Evolutionary conservation across 768 basidiomycete genomes (phyloP).

Genomic region (Mrakia frigida): DNA sequence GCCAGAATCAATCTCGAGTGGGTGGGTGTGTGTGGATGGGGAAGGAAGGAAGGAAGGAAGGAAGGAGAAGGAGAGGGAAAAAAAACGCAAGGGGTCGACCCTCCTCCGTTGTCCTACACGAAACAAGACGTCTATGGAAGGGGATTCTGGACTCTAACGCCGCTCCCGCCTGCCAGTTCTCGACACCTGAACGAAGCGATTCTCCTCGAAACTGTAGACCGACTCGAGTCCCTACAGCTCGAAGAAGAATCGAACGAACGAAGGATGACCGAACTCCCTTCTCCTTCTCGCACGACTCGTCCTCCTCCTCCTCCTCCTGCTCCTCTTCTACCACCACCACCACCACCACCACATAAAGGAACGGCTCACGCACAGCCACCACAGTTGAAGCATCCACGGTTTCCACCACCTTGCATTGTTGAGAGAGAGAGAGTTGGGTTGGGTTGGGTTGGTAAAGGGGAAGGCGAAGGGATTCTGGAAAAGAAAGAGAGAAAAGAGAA

Average conservation of each 20-base stretch:
- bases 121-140: background rate
- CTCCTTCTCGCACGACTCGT: background rate
- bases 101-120: background rate
- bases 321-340: background rate
- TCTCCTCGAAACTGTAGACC: background rate
- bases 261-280: too few relatives aligned
- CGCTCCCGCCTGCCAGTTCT: background rate
- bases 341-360: background rate
- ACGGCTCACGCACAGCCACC: conserved; percentile 26
- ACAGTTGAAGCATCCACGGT: conserved; percentile 31
- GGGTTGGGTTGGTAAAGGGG: background rate
- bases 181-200: background rate
- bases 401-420: conserved; percentile 15
- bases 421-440: background rate
- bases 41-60: background rate
- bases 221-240: background rate
- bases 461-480: background rate
- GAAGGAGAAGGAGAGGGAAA: background rate
- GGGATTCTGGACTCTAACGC: background rate
- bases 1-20: too few relatives aligned
- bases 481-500: background rate
- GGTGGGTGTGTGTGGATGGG: background rate
- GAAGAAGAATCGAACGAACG: background rate
- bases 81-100: background rate
- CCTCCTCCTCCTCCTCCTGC: background rate